Evolutionary conservation across 2,329 filamentous ascomycete genomes (phyloP).

Genomic region (Penicillium olsonii): DNA sequence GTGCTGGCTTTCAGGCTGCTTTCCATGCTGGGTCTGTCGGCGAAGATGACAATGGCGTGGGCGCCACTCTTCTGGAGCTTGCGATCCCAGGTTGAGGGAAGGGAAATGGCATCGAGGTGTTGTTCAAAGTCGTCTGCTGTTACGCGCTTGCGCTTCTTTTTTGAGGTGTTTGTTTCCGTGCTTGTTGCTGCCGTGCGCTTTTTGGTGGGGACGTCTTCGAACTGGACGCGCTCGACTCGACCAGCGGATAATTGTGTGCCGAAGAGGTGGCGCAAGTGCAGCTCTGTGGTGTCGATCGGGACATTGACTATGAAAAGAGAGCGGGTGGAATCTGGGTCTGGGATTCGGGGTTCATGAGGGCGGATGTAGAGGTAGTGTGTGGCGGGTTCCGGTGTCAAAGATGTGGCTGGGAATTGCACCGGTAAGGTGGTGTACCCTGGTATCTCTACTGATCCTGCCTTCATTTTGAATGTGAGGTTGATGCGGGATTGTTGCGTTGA

Average conservation of each 20-base stretch:
- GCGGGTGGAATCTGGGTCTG: slow-evolving; percentile 70
- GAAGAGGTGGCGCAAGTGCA: slow-evolving; percentile 76
- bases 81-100: slow-evolving; percentile 75
- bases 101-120: slow-evolving; percentile 59
- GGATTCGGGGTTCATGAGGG: slow-evolving; percentile 76
- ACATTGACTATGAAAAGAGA: slow-evolving; percentile 91
- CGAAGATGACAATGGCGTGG: slow-evolving; percentile 78
- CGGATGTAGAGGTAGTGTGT: slow-evolving; percentile 87
- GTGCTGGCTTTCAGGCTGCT: slow-evolving; percentile 75
- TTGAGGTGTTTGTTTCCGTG: slow-evolving; percentile 27
- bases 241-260: slow-evolving; percentile 72
- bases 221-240: slow-evolving; percentile 74
- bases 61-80: slow-evolving; percentile 71
- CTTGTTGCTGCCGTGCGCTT: slow-evolving; percentile 23
- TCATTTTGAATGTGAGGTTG: slow-evolving; percentile 33
- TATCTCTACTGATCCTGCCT: slow-evolving; percentile 43
- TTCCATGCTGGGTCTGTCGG: slow-evolving; percentile 77
- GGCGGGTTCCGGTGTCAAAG: slow-evolving; percentile 62
- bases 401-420: slow-evolving; percentile 63
- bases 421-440: slow-evolving; percentile 70
- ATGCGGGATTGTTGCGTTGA: slow-evolving; percentile 11
- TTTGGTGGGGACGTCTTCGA: slow-evolving; percentile 59
- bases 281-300: slow-evolving; percentile 78
- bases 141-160: slow-evolving; percentile 59
- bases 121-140: slow-evolving; percentile 51